Evolutionary conservation across 306 rosid species (phyloP).

Genomic region (Castanospermum australe): DNA sequence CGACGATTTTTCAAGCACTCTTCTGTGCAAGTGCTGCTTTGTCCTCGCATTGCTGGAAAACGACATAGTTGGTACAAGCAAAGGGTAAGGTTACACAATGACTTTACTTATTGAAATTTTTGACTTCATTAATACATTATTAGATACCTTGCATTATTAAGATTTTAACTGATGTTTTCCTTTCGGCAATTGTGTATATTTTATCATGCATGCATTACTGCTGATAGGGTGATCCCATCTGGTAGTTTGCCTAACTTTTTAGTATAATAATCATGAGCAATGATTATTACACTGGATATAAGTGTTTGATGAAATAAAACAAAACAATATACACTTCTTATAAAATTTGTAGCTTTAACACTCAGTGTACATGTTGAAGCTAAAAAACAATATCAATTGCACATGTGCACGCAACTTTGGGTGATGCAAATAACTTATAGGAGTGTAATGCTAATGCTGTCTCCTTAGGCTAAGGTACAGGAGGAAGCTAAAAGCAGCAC

Average conservation of each 20-base stretch:
- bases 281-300: background rate
- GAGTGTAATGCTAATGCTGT: background rate
- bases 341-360: background rate
- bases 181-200: background rate
- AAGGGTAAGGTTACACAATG: constrained; percentile 48
- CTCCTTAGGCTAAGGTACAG: background rate
- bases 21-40: constrained; percentile 88
- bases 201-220: background rate
- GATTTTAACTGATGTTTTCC: background rate
- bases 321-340: background rate
- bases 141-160: background rate
- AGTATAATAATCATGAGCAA: background rate
- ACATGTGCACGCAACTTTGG: background rate
- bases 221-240: background rate
- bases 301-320: background rate
- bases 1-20: constrained; percentile 91
- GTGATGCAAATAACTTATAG: background rate
- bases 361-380: background rate
- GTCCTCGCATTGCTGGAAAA: constrained; percentile 88
- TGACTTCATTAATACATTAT: background rate
- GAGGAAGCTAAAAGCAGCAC: background rate
- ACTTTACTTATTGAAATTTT: constrained; percentile 10
- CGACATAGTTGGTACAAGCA: constrained; percentile 92
- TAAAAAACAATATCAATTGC: background rate
- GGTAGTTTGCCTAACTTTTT: background rate